phyloP scores from a whole-genome alignment of 768 basidiomycete species.

The Lentinus tigrinus region DNA sequence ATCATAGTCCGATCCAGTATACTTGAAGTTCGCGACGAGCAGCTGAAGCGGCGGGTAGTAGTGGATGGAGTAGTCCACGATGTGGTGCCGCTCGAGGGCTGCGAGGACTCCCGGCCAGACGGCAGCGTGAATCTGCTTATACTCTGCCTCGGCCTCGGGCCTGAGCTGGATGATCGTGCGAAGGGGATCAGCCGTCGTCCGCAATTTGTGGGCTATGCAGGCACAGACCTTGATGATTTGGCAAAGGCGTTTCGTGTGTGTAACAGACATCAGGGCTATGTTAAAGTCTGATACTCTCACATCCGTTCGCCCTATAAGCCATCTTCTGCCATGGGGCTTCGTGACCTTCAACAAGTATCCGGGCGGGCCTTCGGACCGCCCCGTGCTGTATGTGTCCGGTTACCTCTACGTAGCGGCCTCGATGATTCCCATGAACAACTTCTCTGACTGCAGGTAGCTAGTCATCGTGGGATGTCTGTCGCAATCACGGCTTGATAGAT shows the following conservation, averaged over 20 bases:
- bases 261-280: conserved; percentile 27
- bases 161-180: conserved; percentile 44
- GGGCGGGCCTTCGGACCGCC: not conserved
- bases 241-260: conserved; percentile 54
- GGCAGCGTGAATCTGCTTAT: conserved; percentile 55
- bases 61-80: conserved; percentile 76
- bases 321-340: not conserved
- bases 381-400: not conserved
- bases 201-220: not conserved
- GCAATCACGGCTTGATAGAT: conserved; percentile 4
- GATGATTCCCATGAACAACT: too few species aligned
- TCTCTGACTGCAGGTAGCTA: too few species aligned
- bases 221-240: conserved; percentile 64
- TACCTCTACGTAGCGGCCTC: too few species aligned
- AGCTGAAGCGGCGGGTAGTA: conserved; percentile 61
- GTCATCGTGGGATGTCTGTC: too few species aligned
- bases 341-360: not conserved
- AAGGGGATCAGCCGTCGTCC: not conserved
- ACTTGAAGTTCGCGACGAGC: conserved; percentile 80
- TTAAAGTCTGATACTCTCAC: not conserved
- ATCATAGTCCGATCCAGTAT: conserved; percentile 63
- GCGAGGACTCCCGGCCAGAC: conserved; percentile 73
- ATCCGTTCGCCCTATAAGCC: not conserved
- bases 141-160: conserved; percentile 48
- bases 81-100: conserved; percentile 58